Evolutionary conservation across 2,329 filamentous ascomycete species (phyloP).

Genomic region (Colletotrichum euphorbiae): DNA sequence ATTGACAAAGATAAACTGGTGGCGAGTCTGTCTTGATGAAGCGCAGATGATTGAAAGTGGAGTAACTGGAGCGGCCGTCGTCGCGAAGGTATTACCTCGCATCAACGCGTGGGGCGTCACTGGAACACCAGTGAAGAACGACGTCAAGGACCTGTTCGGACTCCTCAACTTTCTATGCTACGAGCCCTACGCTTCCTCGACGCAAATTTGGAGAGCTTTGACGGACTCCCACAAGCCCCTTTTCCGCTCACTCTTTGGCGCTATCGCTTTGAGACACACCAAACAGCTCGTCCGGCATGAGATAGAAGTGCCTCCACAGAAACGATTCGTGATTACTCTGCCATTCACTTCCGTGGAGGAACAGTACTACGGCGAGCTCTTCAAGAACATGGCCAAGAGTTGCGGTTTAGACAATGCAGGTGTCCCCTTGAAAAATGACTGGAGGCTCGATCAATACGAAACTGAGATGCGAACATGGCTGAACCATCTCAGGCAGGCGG

Average conservation of each 20-base stretch:
- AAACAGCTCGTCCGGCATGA: slow-evolving; percentile 86
- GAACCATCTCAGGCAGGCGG: slow-evolving; percentile 81
- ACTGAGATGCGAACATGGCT: slow-evolving; percentile 86
- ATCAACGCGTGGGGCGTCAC: slow-evolving; percentile 93
- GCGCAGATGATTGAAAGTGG: slow-evolving; percentile 95
- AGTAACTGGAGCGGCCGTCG: slow-evolving; percentile 82
- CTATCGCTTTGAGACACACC: slow-evolving; percentile 84
- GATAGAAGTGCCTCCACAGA: slow-evolving; percentile 82
- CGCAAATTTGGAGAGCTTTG: slow-evolving; percentile 76
- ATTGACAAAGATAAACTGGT: slow-evolving; percentile 85
- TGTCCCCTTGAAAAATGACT: slow-evolving; percentile 68
- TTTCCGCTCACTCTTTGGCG: slow-evolving; percentile 77
- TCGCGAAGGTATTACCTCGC: slow-evolving; percentile 84
- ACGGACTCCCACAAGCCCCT: slow-evolving; percentile 68
- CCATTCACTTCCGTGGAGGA: slow-evolving; percentile 93
- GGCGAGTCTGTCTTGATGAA: slow-evolving; percentile 82
- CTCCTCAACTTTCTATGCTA: slow-evolving; percentile 84
- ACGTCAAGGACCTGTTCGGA: slow-evolving; percentile 81
- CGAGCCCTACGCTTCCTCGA: slow-evolving; percentile 77
- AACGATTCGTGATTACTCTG: slow-evolving; percentile 86
- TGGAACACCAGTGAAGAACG: slow-evolving; percentile 87
- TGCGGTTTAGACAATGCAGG: slow-evolving; percentile 76
- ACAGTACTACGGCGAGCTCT: slow-evolving; percentile 84
- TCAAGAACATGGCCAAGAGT: slow-evolving; percentile 78
- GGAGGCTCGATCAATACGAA: slow-evolving; percentile 72